Evolutionary conservation across 768 basidiomycete species (phyloP).

Genomic region (Cystobasidiopsis lactophilus): DNA sequence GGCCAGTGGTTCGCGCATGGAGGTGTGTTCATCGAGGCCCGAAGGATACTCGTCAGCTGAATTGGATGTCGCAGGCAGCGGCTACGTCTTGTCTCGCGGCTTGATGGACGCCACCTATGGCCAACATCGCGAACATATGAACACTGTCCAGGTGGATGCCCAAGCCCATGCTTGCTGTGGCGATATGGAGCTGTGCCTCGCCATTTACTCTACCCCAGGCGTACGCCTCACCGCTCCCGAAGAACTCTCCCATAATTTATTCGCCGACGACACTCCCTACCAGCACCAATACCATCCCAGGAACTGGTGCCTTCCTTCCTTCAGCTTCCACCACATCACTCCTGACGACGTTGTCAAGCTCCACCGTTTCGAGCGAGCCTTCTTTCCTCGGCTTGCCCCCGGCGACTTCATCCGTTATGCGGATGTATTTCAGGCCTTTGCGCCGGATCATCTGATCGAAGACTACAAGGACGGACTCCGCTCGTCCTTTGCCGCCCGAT

Average conservation of each 20-base stretch:
- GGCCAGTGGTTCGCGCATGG: not conserved
- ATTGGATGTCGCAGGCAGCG: not conserved
- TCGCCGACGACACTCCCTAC: too few relatives aligned
- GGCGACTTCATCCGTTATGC: not conserved
- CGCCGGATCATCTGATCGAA: not conserved
- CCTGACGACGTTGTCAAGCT: not conserved
- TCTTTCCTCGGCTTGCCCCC: not conserved
- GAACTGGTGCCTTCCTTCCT: not conserved
- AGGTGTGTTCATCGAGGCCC: not conserved
- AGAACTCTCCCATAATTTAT: too few relatives aligned
- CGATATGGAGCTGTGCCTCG: not conserved
- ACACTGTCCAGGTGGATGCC: not conserved
- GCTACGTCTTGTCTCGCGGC: not conserved
- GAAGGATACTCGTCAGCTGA: not conserved
- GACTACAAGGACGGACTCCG: not conserved
- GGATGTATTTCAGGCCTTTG: not conserved
- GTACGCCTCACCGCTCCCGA: too few relatives aligned
- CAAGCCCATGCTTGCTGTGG: not conserved
- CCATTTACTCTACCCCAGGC: not conserved
- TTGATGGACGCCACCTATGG: not conserved
- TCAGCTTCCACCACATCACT: not conserved
- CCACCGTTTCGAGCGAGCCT: not conserved
- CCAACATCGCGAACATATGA: not conserved
- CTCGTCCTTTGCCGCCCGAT: not conserved
- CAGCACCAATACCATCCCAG: not conserved